Percentiles rank a stretch among this genome's conserved stretches.
Evolutionary conservation across 148 eudicot species (phyloP).

Genomic region (Agrostemma githago): DNA sequence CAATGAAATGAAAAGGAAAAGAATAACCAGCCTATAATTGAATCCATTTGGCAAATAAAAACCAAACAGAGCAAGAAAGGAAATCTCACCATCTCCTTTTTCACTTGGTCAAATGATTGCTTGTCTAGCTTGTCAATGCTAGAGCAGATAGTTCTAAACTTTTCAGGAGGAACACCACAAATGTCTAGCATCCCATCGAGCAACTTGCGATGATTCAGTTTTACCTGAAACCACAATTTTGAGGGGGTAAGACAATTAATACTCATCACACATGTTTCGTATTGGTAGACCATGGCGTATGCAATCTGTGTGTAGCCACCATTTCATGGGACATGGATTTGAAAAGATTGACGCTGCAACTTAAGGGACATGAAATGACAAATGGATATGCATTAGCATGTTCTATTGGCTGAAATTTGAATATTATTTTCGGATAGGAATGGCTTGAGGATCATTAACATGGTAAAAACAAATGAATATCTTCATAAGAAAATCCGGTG

Average conservation of each 20-base stretch:
- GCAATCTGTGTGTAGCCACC: background rate
- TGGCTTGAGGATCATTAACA: background rate
- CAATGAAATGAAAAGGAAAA: background rate
- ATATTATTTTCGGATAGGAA: background rate
- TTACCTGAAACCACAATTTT: constrained; percentile 48
- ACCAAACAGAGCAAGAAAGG: background rate
- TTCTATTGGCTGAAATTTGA: background rate
- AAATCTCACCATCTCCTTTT: constrained; percentile 71
- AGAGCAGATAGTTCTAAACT: constrained; percentile 92
- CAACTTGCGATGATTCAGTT: constrained; percentile 88
- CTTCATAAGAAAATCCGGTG: background rate
- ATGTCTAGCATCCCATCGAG: constrained; percentile 91
- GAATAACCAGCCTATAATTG: background rate
- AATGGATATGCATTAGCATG: background rate
- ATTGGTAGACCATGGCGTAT: background rate
- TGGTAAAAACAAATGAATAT: background rate
- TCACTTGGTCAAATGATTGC: constrained; percentile 84
- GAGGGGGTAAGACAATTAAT: constrained; percentile 7
- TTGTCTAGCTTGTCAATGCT: constrained; percentile 98
- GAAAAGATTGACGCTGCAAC: background rate
- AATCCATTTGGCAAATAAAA: background rate
- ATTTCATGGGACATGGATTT: background rate
- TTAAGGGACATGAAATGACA: background rate
- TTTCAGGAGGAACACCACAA: constrained; percentile 88
- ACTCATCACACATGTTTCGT: background rate